These are phyloP conservation scores for Sphagnurus paluster DNA, from an alignment of 1,284 basidiomycete species.

Conservation along the genomic window DNA sequence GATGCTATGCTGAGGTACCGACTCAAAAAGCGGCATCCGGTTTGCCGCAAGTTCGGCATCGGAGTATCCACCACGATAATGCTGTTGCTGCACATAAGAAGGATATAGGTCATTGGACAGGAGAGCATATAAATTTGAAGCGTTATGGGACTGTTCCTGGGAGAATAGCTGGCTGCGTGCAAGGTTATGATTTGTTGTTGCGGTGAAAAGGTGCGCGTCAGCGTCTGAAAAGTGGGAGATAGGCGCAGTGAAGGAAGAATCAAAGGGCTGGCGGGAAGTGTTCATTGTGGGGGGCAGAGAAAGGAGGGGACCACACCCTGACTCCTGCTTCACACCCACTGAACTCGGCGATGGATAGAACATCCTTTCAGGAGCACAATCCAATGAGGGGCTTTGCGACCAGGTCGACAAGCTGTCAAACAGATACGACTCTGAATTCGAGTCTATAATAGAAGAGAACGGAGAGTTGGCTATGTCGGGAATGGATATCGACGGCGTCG, in stretches of 20 bases:
- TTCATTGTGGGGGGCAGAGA: conserved; percentile 25
- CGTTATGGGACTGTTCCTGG: conserved; percentile 10
- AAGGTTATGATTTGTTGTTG: conserved; percentile 4
- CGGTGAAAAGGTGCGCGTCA: conserved; percentile 19
- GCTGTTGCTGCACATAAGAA: conserved; percentile 19
- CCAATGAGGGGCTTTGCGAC: conserved; percentile 31
- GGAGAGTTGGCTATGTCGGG: conserved; percentile 30
- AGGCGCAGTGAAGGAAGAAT: conserved; percentile 30
- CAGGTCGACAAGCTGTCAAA: conserved; percentile 33
- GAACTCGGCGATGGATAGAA: conserved; percentile 26
- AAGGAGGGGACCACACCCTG: conserved; percentile 12
- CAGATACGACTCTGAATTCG: conserved; percentile 29
- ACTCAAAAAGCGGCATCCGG: conserved; percentile 21
- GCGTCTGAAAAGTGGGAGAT: conserved; percentile 31
- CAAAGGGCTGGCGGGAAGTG: conserved; percentile 31
- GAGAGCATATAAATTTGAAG: conserved; percentile 14
- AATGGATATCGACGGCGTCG: conserved; percentile 34
- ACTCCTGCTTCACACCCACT: conserved; percentile 23
- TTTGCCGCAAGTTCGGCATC: conserved; percentile 17
- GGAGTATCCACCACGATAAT: conserved; percentile 13
- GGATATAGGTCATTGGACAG: conserved; percentile 18
- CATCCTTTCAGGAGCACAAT: conserved; percentile 27
- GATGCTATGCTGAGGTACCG: conserved; percentile 22
- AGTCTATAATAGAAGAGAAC: conserved; percentile 27
- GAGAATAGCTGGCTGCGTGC: conserved; percentile 11